Evolutionary conservation across 2,329 filamentous ascomycete species (phyloP).

Genomic region (Coniella vitis): DNA sequence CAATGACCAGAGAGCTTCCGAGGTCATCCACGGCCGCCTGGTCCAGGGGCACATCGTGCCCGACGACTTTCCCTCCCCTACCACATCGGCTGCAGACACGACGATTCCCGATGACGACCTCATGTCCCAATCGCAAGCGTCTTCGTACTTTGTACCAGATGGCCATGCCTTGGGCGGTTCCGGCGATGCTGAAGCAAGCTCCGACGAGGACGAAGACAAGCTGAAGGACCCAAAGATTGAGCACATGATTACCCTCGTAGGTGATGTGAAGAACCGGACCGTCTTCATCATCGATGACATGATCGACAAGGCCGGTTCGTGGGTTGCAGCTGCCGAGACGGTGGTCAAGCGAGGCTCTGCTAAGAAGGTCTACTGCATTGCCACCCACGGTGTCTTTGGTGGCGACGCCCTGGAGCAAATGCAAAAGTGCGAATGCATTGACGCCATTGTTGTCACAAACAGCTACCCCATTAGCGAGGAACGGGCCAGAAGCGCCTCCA

Average conservation of each 20-base stretch:
- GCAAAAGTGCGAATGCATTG: slow-evolving; percentile 87
- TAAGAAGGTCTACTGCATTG: slow-evolving; percentile 94
- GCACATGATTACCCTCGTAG: slow-evolving; percentile 95
- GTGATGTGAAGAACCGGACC: slow-evolving; percentile 79
- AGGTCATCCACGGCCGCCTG: slow-evolving; percentile 86
- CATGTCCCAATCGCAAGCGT: slow-evolving; percentile 74
- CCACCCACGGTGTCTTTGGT: slow-evolving; percentile 91
- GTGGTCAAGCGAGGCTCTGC: slow-evolving; percentile 89
- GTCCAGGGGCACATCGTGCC: slow-evolving; percentile 94
- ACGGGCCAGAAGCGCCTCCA: slow-evolving; percentile 63
- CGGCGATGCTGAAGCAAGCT: slow-evolving; percentile 72
- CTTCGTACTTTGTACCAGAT: slow-evolving; percentile 65
- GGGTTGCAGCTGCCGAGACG: slow-evolving; percentile 95
- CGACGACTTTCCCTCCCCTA: slow-evolving; percentile 80
- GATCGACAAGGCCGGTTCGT: slow-evolving; percentile 95
- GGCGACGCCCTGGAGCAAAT: slow-evolving; percentile 84
- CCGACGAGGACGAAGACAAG: slow-evolving; percentile 91
- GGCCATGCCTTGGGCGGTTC: slow-evolving; percentile 73
- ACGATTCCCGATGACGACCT: slow-evolving; percentile 66
- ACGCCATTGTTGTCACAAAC: slow-evolving; percentile 92
- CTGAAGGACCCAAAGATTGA: slow-evolving; percentile 74
- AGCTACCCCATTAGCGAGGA: slow-evolving; percentile 85
- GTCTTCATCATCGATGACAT: slow-evolving; percentile 98
- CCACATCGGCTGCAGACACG: slow-evolving; percentile 61
- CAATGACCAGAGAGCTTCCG: slow-evolving; percentile 73